Conservation (phyloP, 257 asterid species). For the Przewalskia tangutica region DNA sequence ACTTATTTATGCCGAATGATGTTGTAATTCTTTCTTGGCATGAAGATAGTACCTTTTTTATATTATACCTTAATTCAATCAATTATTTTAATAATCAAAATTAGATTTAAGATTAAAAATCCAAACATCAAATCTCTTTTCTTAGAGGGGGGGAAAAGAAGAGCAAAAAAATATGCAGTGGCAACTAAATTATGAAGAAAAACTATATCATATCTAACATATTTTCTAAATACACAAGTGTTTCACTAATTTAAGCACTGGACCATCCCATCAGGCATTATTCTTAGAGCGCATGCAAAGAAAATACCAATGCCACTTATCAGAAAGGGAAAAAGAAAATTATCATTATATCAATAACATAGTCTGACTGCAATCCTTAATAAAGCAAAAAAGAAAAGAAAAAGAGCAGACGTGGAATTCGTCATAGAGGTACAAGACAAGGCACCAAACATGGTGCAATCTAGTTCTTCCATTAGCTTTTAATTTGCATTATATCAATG, state of each 20-base stretch:
- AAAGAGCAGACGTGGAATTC: neutral
- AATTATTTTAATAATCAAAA: no score
- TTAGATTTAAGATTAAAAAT: no score
- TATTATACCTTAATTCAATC: no score
- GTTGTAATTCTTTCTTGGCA: no score
- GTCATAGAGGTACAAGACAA: neutral
- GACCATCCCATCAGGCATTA: neutral
- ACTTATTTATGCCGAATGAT: no score
- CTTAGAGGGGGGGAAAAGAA: no score
- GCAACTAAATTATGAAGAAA: neutral
- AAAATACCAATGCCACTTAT: neutral
- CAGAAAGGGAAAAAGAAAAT: neutral
- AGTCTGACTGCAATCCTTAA: neutral
- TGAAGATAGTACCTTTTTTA: no score
- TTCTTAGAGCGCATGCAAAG: neutral
- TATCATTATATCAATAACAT: neutral
- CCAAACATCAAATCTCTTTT: no score
- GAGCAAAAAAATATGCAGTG: neutral
- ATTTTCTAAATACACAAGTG: no score
- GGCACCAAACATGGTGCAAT: neutral
- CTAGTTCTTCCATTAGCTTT: neutral
- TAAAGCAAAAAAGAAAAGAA: neutral
- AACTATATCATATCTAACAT: neutral
- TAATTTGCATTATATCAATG: neutral
- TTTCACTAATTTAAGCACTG: neutral